Base-by-base conservation (phyloP, 805 yeast species). In the Metschnikowia chrysomelidarum region DNA sequence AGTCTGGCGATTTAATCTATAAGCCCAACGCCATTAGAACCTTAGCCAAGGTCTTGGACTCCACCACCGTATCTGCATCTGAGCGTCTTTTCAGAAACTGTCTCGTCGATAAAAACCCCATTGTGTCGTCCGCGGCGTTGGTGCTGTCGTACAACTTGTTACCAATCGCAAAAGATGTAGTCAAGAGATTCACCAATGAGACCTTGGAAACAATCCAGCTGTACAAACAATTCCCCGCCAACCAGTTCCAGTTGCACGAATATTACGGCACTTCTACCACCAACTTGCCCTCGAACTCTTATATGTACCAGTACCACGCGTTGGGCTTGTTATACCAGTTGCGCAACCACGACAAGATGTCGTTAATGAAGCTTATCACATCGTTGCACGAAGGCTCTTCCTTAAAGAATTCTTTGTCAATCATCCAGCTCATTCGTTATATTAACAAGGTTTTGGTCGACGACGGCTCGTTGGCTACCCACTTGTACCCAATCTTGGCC, bases 11-110 rank as follows among this genome's bases (percentile, higher is more conserved):
- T 41, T 69, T 78, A 46, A 69, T 87, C 43, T 88, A 83, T 64
- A 87, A 88, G 56, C 96, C 98, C 38, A 84, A 93, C 57, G 98
- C 98, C 16, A 83, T 93, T 45, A 80, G 98, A 60, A 84, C 98
- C 0, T 73, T 93, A 53, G 79, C 89, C 14, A 77, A 95, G 47
- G 95, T 93, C 23, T 73, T 93, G 55, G 98, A 93, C 59, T 84
- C 81, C 15, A 73, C 87, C 20, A 89, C 96, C 7, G 95, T 94
- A 30, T 89, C 87, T 50, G 86, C 95, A 27, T 85, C 94, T 27
- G 98, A 93, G 65, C 78, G 98, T 54, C 70, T 87, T 46, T 80
- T 91, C 75, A 89, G 87, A 59, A 87, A 87, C 49, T 88, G 95
- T 24, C 82, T 93, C 47, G 97, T 93, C 41, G 96, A 87, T 65